Percentiles rank a stretch among this genome's conserved stretches.
These are phyloP conservation scores for Picochlorum sp. DNA, from an alignment of 139 green algal genomes.

Conservation along the genomic window DNA sequence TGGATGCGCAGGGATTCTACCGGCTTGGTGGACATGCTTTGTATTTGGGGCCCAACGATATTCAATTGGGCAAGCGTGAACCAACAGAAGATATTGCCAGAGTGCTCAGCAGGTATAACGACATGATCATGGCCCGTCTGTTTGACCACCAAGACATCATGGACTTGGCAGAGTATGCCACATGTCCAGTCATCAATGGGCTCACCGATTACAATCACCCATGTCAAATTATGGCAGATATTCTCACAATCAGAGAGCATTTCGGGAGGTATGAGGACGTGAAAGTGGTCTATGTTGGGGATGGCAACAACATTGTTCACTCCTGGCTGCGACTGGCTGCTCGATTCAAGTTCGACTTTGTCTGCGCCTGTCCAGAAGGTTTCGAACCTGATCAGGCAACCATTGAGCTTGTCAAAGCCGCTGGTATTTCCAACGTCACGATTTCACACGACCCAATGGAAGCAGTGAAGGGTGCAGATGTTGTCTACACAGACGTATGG, in stretches of 20 bases:
- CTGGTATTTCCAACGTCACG: constrained; percentile 43
- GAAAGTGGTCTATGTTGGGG: constrained; percentile 92
- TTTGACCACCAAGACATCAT: constrained; percentile 91
- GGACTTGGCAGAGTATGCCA: constrained; percentile 78
- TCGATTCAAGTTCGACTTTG: constrained; percentile 83
- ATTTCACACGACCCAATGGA: constrained; percentile 57
- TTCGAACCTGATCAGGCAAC: constrained; percentile 88
- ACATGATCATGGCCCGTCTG: constrained; percentile 98
- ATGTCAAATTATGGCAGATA: constrained; percentile 98
- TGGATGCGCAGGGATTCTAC: constrained; percentile 75
- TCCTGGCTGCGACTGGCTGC: constrained; percentile 86
- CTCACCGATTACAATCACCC: constrained; percentile 99
- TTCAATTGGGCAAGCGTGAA: constrained; percentile 94
- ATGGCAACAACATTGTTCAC: constrained; percentile 99
- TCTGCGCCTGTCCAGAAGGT: constrained; percentile 84
- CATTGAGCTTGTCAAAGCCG: constrained; percentile 38
- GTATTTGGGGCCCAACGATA: constrained; percentile 90
- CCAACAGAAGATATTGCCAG: constrained; percentile 89
- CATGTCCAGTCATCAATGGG: constrained; percentile 91
- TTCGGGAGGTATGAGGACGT: constrained; percentile 65
- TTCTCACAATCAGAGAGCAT: constrained; percentile 81
- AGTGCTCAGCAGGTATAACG: constrained; percentile 90
- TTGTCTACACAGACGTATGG: constrained; percentile 98
- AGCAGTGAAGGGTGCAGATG: constrained; percentile 84
- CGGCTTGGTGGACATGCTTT: constrained; percentile 87